These are phyloP conservation scores for Allomyces macrogynus DNA, from an alignment of 192 early-diverging fungal species.

Conservation along the genomic window DNA sequence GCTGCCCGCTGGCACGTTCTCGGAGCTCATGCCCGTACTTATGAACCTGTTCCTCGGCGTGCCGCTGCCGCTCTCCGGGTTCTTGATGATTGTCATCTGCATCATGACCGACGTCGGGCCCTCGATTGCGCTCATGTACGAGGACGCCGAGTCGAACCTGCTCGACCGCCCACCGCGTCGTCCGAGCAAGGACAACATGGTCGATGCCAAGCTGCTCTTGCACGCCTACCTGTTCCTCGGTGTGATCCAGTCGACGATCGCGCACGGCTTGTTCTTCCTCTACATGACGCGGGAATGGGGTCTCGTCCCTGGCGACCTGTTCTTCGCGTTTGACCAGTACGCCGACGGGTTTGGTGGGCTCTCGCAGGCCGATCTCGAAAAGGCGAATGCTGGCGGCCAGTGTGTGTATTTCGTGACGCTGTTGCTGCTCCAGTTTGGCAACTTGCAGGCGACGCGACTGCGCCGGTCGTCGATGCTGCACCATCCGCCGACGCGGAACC, in stretches of 20 bases:
- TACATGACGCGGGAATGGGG: constrained; percentile 40
- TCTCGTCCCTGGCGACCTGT: constrained; percentile 24
- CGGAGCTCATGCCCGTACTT: constrained; percentile 56
- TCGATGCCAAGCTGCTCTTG: constrained; percentile 36
- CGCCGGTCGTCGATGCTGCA: constrained; percentile 32
- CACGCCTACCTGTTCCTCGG: constrained; percentile 70
- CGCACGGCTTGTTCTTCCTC: constrained; percentile 48
- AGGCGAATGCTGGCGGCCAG: constrained; percentile 26
- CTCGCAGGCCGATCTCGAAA: constrained; percentile 20
- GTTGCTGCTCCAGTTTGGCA: constrained; percentile 38
- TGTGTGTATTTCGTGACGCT: constrained; percentile 40
- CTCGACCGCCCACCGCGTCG: constrained; percentile 49
- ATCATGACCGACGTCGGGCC: constrained; percentile 34
- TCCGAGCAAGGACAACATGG: constrained; percentile 42
- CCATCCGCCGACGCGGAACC: constrained; percentile 43
- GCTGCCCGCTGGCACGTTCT: constrained; percentile 52
- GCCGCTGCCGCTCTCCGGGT: constrained; percentile 54
- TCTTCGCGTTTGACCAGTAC: constrained; percentile 35
- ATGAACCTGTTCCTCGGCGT: constrained; percentile 61
- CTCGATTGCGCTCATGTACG: constrained; percentile 52
- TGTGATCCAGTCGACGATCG: constrained; percentile 37
- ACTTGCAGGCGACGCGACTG: constrained; percentile 31
- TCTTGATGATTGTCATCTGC: constrained; percentile 36
- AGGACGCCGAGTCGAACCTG: constrained; percentile 53
- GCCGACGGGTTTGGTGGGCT: constrained; percentile 28